These are phyloP conservation scores for Kwoniella mangroviensis DNA, from an alignment of 768 basidiomycete genomes.

Conservation along the genomic window DNA sequence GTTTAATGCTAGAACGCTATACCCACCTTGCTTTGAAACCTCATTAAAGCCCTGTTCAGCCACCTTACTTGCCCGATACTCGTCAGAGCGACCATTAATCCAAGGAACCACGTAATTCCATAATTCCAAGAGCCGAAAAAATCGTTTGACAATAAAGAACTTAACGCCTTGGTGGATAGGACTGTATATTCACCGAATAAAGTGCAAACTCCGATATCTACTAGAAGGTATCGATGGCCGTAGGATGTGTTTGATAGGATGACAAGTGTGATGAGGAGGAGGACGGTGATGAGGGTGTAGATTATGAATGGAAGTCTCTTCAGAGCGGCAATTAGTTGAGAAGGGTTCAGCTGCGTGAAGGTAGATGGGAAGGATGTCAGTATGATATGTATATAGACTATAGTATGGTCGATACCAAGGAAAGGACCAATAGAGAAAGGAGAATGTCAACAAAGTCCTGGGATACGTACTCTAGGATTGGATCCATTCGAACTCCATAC, in stretches of 20 bases:
- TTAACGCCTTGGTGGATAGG: constrained; percentile 87
- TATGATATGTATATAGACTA: neutral
- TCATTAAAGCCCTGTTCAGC: constrained; percentile 71
- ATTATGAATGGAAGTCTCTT: constrained; percentile 23
- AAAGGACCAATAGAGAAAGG: too few species aligned
- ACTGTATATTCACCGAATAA: constrained; percentile 72
- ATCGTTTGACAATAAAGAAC: constrained; percentile 77
- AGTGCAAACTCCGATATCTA: constrained; percentile 72
- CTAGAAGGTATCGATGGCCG: constrained; percentile 73
- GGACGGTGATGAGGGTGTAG: constrained; percentile 62
- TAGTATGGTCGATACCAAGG: neutral
- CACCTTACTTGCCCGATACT: constrained; percentile 57
- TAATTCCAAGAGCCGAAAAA: constrained; percentile 76
- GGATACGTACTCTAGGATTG: constrained; percentile 60
- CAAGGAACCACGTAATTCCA: constrained; percentile 62
- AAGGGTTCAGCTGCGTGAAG: constrained; percentile 14
- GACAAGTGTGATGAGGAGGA: constrained; percentile 64
- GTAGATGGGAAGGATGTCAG: neutral
- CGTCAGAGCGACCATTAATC: constrained; percentile 65
- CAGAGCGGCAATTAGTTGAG: constrained; percentile 14
- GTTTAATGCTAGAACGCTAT: too few species aligned
- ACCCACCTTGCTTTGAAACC: constrained; percentile 87
- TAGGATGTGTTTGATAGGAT: constrained; percentile 69
- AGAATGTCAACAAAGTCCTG: too few species aligned
- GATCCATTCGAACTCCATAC: constrained; percentile 80